Evolutionary conservation across 257 asterid genomes (phyloP), one percentile per base, ranked within the genome.

Genomic region (Solanum paucissectum): DNA sequence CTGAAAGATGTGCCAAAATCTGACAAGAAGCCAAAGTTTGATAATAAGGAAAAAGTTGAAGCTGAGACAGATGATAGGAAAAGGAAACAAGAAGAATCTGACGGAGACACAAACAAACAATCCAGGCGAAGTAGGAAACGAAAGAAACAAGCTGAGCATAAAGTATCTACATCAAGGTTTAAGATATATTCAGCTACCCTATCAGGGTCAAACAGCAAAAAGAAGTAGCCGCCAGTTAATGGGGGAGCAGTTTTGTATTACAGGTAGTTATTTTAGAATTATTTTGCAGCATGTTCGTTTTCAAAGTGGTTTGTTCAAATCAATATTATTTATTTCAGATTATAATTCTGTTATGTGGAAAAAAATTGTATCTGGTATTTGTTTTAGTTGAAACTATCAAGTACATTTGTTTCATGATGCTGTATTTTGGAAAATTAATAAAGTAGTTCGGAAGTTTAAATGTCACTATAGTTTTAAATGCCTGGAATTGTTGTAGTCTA

Each of bases 131-230:
- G 85, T 71, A 93, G 90, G 94, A 93, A 98, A 87, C 93, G 89
- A 85, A 92, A 16, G 3, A 91, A 93, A 9, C 92, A 89, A 86
- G 93, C 94, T 55, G 98, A 93, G 36, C 88, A 91, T 42, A 94
- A 92, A 90, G 37, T 92, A 46, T 60, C 98, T 21, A 87, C 2
- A 9, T 6, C 87, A 3, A 93, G 96, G 92, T 95, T 89, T 86
- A 71, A 71, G 90, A 95, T 98, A 27, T 96, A 94, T 88, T 94
- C 95, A 88, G 92, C 84, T 89, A 90, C 86, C 81, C 91, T 89
- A 9, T 37, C 94, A 18, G 94, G 92, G 87, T 71, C 94, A n/a
- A 93, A 92, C 92, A 91, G 90, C 42, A 93, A 91, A 93, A 94
- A 93, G 58, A 92, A 90, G 49, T 83, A 90, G 87, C 75, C 83